phyloP scores from a whole-genome alignment of 768 basidiomycete genomes.

The Tylopilus sp. region DNA sequence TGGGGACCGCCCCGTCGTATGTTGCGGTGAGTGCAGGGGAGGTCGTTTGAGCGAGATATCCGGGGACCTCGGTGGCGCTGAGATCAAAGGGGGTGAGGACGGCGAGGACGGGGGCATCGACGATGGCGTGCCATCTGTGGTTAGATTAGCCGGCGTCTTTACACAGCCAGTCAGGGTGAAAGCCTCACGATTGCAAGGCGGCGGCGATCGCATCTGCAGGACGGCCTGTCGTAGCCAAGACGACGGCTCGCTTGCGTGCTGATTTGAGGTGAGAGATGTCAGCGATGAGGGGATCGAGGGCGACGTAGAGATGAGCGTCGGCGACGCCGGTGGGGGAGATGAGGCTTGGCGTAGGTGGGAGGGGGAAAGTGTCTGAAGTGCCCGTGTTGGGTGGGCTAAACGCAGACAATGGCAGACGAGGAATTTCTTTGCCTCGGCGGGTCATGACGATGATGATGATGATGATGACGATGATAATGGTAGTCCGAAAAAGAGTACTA shows the following conservation, averaged over 20 bases:
- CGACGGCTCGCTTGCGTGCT: slow-evolving; percentile 57
- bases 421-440: slow-evolving; percentile 65
- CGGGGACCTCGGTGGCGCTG: slow-evolving; percentile 42
- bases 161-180: neutral
- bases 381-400: slow-evolving; percentile 72
- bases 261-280: slow-evolving; percentile 38
- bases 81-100: slow-evolving; percentile 61
- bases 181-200: slow-evolving; percentile 39
- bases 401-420: slow-evolving; percentile 70
- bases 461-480: slow-evolving; percentile 19
- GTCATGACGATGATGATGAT: slow-evolving; percentile 23
- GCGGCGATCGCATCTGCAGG: slow-evolving; percentile 38
- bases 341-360: slow-evolving; percentile 65
- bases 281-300: slow-evolving; percentile 24
- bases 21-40: slow-evolving; percentile 46
- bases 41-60: slow-evolving; percentile 27
- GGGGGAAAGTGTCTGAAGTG: slow-evolving; percentile 61
- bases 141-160: neutral
- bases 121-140: slow-evolving; percentile 17
- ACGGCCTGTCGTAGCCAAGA: slow-evolving; percentile 46
- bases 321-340: slow-evolving; percentile 61
- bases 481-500: neutral
- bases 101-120: slow-evolving; percentile 46
- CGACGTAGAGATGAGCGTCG: slow-evolving; percentile 61
- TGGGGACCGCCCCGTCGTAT: slow-evolving; percentile 48